Base-by-base conservation (phyloP, 2,329 filamentous ascomycete species). In the Xylariomycetidae sp. region DNA sequence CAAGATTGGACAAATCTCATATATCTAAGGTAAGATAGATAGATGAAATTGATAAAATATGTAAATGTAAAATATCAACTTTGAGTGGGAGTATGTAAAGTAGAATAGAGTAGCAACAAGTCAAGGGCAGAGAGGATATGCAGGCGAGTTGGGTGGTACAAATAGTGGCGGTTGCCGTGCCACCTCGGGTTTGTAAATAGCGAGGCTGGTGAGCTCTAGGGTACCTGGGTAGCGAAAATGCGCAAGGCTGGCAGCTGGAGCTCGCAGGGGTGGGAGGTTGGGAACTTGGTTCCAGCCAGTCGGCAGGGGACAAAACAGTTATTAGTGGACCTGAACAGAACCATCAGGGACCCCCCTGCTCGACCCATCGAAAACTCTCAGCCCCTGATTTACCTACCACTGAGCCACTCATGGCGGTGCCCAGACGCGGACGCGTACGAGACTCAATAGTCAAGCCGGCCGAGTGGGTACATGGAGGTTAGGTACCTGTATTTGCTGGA, bases 141-240 rank as follows among this genome's bases (percentile, higher is more conserved):
- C 30, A 34, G 36, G 36, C 22, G 6, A 15, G 18, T 8, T 11
- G 31, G 25, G 23, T 23, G 27, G 34, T 36, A 49, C 50, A 64
- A 64, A 64, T 65, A 59, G 41, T 47, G 44, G 41, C 51, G 51
- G 67, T 68, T 70, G 66, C 64, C 67, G 66, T 61, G 67, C 66
- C 67, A 70, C 63, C 59, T 36, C 60, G 58, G 39, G 36, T 27
- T 38, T 52, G 57, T 60, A 57, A 61, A 61, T 56, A 60, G 50
- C 50, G 51, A 56, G 55, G 58, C 56, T 61, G 58, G 58, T 40
- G 26, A 20, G 26, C 20, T 26, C 33, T 33, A 17, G 27, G 19
- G 26, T 15, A 11, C 12, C 22, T 23, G 20, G 20, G 20, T 23
- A n/a, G n/a, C n/a, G 34, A 31, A 51, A 58, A 56, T 51, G 39